Conservation (phyloP, 305 asterid species). For the Plantago lanceolata region DNA sequence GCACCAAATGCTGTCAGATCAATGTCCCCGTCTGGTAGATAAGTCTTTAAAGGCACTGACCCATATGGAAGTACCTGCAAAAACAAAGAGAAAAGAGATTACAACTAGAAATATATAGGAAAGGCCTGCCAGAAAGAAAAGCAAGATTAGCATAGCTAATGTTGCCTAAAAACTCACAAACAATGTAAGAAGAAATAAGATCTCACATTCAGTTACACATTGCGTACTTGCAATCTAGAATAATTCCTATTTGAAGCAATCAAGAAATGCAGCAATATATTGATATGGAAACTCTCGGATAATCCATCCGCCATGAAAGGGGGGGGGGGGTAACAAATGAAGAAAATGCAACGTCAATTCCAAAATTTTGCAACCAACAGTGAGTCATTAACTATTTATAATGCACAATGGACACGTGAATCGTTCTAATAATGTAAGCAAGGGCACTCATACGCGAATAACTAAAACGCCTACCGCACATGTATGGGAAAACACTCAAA, state of each 20-base stretch:
- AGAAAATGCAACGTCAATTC: too few relatives aligned
- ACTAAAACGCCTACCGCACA: too few relatives aligned
- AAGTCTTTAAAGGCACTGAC: slow-evolving; percentile 87
- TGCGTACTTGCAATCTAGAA: neutral
- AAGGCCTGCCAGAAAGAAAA: neutral
- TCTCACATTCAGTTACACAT: too few relatives aligned
- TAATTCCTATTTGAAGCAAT: neutral
- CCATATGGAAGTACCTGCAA: slow-evolving; percentile 84
- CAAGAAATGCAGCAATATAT: neutral
- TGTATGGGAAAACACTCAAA: too few relatives aligned
- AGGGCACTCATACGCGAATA: neutral
- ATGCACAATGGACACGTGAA: neutral
- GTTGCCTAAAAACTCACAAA: slow-evolving; percentile 9
- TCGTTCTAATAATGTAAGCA: neutral
- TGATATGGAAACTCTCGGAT: too few relatives aligned
- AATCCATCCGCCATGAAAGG: too few relatives aligned
- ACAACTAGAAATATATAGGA: slow-evolving; percentile 18
- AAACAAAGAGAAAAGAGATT: slow-evolving; percentile 7
- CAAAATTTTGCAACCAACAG: too few relatives aligned
- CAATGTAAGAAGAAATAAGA: too few relatives aligned
- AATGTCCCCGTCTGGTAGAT: slow-evolving; percentile 96
- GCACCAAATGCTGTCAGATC: slow-evolving; percentile 80
- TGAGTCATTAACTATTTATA: neutral
- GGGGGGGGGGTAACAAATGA: too few relatives aligned
- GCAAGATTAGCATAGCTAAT: neutral